Evolutionary conservation across 352 stramenopile species (phyloP), one percentile per base, ranked within the genome.

Genomic region (Globisporangium echinulatum): DNA sequence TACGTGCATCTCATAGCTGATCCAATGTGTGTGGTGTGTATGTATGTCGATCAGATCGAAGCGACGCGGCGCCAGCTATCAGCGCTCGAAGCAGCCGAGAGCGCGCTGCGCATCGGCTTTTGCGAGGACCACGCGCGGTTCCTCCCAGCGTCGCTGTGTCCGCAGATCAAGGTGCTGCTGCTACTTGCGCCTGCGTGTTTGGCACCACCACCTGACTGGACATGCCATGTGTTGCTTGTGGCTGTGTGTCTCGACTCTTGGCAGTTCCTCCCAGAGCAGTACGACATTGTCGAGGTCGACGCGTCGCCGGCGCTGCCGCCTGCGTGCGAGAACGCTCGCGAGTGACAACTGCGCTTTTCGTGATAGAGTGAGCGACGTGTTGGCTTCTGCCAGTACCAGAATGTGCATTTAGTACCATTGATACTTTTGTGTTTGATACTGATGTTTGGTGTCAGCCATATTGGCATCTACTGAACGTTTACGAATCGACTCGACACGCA

Each of bases 101-200:
- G 68, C 13, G 52, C 69, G 40, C 46, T 72, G 15, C 72, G 82
- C 0, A 57, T 70, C 11, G 50, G 39, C 1, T 92, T 92, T 52
- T 79, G 67, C 19, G 58, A 85, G 19, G 75, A 87, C 37, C 77
- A 90, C 51, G 79, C 68, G 33, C 79, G 75, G 49, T 92, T 85
- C 49, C 70, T 92, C 40, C 82, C 82, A 5, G 77, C 79, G 7
- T 85, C 80, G 3, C 66, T 92, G 10, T 90, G 80, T 64, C 82
- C 80, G 5, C 71, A 88, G 57, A 82, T 92, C 53, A 82, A 86
- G 64, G 81, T 90, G 58, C 15, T 58, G 7, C 40, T 36, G 13
- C 19, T 46, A 5, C 37, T 36, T 15, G 6, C 49, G 14, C 49
- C 25, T 52, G 47, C 57, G 50, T 6, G n/a, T 25, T 6, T 47